phyloP scores from a whole-genome alignment of 768 basidiomycete genomes.

The Phaffia tasmanica region DNA sequence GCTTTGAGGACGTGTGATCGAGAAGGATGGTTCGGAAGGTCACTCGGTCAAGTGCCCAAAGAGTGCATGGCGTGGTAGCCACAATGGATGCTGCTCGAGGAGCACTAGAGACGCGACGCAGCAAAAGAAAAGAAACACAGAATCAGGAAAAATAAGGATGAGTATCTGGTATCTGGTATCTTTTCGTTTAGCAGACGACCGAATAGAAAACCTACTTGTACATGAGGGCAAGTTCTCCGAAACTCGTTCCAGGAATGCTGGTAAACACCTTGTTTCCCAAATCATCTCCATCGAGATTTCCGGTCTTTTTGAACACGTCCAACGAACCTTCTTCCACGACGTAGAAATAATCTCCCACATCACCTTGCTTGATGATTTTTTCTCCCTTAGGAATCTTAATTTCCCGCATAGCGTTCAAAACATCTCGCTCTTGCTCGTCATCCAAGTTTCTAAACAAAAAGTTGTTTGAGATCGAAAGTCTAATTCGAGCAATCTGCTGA shows the following conservation, averaged over 20 bases:
- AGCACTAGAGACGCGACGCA: constrained; percentile 41
- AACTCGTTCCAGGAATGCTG: constrained; percentile 71
- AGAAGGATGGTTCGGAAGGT: constrained; percentile 97
- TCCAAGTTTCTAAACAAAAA: constrained; percentile 94
- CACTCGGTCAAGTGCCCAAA: constrained; percentile 94
- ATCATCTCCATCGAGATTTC: constrained; percentile 8
- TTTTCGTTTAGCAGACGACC: neutral
- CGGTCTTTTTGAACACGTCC: constrained; percentile 53
- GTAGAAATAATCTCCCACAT: constrained; percentile 94
- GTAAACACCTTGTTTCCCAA: constrained; percentile 60
- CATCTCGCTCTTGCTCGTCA: constrained; percentile 87
- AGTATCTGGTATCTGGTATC: neutral
- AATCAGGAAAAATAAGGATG: neutral
- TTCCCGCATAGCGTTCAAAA: constrained; percentile 92
- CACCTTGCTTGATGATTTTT: constrained; percentile 93
- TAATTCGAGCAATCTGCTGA: constrained; percentile 79
- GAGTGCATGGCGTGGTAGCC: constrained; percentile 64
- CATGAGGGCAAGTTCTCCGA: constrained; percentile 96
- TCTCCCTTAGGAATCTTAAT: constrained; percentile 56
- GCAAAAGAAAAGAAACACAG: neutral
- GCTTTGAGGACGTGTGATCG: constrained; percentile 75
- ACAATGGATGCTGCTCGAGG: constrained; percentile 90
- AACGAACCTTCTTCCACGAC: constrained; percentile 83
- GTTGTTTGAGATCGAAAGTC: constrained; percentile 70
- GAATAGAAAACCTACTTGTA: constrained; percentile 50